Conservation (phyloP, 1,139 yeast genomes). For the Arxiozyma slooffiae region DNA sequence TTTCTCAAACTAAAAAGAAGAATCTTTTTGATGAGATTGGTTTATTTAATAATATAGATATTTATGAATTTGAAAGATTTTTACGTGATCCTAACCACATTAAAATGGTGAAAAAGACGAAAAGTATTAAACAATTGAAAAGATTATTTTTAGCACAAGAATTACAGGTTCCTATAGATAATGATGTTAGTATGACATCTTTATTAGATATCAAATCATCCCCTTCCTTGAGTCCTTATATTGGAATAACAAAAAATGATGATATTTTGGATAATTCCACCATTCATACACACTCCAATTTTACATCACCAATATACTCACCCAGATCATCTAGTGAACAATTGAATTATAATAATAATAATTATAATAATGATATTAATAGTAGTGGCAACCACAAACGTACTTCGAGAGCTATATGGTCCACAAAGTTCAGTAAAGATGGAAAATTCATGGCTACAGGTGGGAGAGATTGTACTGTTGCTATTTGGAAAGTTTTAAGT, state of each 20-base stretch:
- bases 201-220: not conserved
- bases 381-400: not conserved
- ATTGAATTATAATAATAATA: not conserved
- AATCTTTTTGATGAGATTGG: slow-evolving; percentile 1
- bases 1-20: not conserved
- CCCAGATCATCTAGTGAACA: slow-evolving; percentile 2
- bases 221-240: not conserved
- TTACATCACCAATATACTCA: slow-evolving; percentile 1
- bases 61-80: slow-evolving; percentile 32
- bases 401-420: slow-evolving; percentile 49
- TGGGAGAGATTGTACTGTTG: slow-evolving; percentile 58
- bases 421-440: slow-evolving; percentile 64
- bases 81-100: slow-evolving; percentile 47
- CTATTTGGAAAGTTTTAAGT: slow-evolving; percentile 73
- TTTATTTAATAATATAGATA: slow-evolving; percentile 18
- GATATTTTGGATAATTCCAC: not conserved
- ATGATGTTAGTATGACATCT: not conserved
- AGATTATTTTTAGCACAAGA: slow-evolving; percentile 77
- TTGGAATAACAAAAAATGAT: slow-evolving; percentile 1
- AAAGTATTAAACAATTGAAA: slow-evolving; percentile 40
- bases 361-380: not conserved
- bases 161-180: slow-evolving; percentile 31
- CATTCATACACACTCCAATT: not conserved
- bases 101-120: slow-evolving; percentile 38
- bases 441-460: slow-evolving; percentile 80